Evolutionary conservation across 139 green algal genomes (phyloP), one percentile per base, ranked within the genome.

Genomic region (Edaphochlamys debaryana): DNA sequence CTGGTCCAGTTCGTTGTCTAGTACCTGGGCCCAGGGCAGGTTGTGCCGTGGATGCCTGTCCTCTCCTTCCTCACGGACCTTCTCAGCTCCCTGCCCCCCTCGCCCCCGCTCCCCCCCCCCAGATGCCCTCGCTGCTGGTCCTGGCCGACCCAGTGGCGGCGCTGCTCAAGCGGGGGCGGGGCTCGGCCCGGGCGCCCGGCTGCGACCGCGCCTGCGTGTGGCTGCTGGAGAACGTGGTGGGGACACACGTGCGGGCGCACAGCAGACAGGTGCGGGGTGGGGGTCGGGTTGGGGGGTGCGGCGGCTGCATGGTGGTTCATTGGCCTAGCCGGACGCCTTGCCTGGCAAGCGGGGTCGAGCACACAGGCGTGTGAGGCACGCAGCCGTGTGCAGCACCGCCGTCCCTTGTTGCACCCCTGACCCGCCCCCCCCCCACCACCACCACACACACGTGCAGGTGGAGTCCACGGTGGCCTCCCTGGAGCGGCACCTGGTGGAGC

Each of bases 211-310:
- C 75, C 30, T 81, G 75, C 34, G 75, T 81, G 40, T 81, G 75
- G 75, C 75, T 81, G 60, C 41, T 81, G 6, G 75, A 81, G 40
- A 72, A 81, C 32, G 75, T 81, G 60, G 75, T 71, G 60, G 62
- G 60, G 30, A 38, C 64, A n/a, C 75, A 81, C 60, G 75, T 81
- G 60, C 75, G 75, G 4, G 75, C 75, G 41, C 75, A 81, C 9
- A 45, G n/a, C 40, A 58, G 42, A 13, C 8, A 80, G 73, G 73
- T 80, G 56, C 7, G 34, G 34, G 17, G 2, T 1, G 64, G 34
- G 34, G 34, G 54, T 63, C 23, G 20, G 20, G 22, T n/a, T n/a
- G n/a, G n/a, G n/a, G n/a, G n/a, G n/a, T n/a, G n/a, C n/a, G n/a
- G n/a, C n/a, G n/a, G n/a, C n/a, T n/a, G n/a, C n/a, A n/a, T n/a